Conservation (phyloP, 495 filamentous ascomycete species). For the Physcia stellaris region DNA sequence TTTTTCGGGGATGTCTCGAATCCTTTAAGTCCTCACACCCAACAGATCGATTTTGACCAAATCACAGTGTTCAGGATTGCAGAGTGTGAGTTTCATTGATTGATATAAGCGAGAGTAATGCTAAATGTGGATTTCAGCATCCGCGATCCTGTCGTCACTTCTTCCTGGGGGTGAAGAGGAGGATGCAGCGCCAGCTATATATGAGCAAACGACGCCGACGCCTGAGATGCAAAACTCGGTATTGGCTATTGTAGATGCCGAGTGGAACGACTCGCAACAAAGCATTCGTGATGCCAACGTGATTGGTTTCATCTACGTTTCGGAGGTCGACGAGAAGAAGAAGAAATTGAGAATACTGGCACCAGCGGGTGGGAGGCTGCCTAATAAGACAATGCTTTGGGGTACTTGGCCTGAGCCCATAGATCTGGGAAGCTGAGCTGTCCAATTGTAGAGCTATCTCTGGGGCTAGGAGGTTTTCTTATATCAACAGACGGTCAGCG, state of each 20-base stretch:
- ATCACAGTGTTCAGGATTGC: slow-evolving; percentile 54
- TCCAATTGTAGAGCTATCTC: too few relatives aligned
- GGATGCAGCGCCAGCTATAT: slow-evolving; percentile 26
- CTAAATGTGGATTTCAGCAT: slow-evolving; percentile 15
- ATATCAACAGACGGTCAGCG: too few relatives aligned
- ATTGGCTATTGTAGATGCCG: slow-evolving; percentile 66
- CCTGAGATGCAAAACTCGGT: slow-evolving; percentile 52
- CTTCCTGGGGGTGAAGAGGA: slow-evolving; percentile 33
- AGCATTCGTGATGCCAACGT: slow-evolving; percentile 72
- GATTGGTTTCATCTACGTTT: slow-evolving; percentile 84
- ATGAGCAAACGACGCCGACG: slow-evolving; percentile 45
- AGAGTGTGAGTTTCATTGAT: slow-evolving; percentile 28
- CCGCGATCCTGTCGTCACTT: slow-evolving; percentile 24
- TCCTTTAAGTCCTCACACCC: slow-evolving; percentile 73
- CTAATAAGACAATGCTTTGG: slow-evolving; percentile 63
- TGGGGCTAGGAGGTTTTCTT: too few relatives aligned
- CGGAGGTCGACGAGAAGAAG: slow-evolving; percentile 77
- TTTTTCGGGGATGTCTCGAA: slow-evolving; percentile 76
- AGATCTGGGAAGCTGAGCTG: too few relatives aligned
- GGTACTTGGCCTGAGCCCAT: slow-evolving; percentile 39
- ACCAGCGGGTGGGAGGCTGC: slow-evolving; percentile 67
- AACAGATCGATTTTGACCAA: slow-evolving; percentile 60
- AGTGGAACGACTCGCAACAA: slow-evolving; percentile 48
- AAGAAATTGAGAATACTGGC: slow-evolving; percentile 67
- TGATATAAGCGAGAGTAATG: not conserved